Evolutionary conservation across 2,329 filamentous ascomycete genomes (phyloP), one percentile per base, ranked within the genome.

Genomic region (Paecilomyces niveus): DNA sequence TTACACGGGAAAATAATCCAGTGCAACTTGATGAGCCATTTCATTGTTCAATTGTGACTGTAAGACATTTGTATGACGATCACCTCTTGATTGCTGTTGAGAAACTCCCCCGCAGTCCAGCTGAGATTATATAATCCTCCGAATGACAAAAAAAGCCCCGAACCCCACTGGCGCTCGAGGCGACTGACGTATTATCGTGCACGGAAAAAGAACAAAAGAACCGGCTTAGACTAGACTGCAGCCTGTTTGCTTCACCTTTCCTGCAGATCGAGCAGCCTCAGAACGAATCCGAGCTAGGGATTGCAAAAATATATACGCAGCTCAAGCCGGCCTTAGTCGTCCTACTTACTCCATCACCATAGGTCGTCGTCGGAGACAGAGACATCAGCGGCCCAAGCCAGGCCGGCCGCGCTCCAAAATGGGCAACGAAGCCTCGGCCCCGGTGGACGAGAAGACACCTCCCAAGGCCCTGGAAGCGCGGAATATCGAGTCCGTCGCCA

Each of bases 381-480:
- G 73, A 45, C 74, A 77, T 66, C 75, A 76, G 67, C 69, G 71
- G 58, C 63, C 64, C 62, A 70, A 60, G 64, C 67, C 62, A 62
- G 29, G 62, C 62, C 73, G 72, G 62, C 67, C 66, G 58, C 70
- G 63, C 55, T 32, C 31, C 68, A 69, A 57, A 56, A 97, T 97
- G 93, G 92, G 92, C 59, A 91, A 96, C 73, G 90, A 96, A 70
- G 81, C 86, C 64, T 95, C 90, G 24, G 80, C 78, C 32, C 77
- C 83, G 57, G 74, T 92, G 62, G 83, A 87, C 68, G 85, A 89
- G 62, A 81, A 82, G 62, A 84, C 83, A 24, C 78, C 78, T 39
- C 85, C 93, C 1, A 70, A 80, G 56, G 89, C 85, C 0, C 81
- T 97, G 13, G 76, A 82, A 50, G 83, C 83, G 32, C 85, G 92